These are phyloP conservation scores for Cryptococcus deneoformans DNA, from an alignment of 1,284 basidiomycete genomes.

Conservation along the genomic window DNA sequence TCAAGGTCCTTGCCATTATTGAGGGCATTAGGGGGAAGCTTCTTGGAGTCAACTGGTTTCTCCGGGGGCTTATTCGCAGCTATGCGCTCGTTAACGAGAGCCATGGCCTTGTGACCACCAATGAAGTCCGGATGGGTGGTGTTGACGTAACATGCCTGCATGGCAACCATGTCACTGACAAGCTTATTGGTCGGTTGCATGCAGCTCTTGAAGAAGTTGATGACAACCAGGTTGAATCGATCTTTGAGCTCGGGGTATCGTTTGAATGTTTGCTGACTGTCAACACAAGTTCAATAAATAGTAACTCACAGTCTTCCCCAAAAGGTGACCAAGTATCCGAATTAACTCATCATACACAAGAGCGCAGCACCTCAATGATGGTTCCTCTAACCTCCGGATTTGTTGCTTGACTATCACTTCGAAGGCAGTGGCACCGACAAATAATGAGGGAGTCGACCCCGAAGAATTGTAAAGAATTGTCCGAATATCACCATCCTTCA, in stretches of 20 bases:
- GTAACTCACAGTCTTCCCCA: slow-evolving; percentile 78
- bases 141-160: slow-evolving; percentile 98
- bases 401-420: slow-evolving; percentile 99
- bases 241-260: slow-evolving; percentile 92
- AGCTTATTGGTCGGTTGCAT: slow-evolving; percentile 96
- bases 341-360: slow-evolving; percentile 97
- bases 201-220: slow-evolving; percentile 91
- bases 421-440: slow-evolving; percentile 94
- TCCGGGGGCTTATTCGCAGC: slow-evolving; percentile 71
- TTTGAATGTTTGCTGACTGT: slow-evolving; percentile 78
- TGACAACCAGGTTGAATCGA: slow-evolving; percentile 89
- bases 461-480: slow-evolving; percentile 96
- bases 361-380: slow-evolving; percentile 86
- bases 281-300: not conserved
- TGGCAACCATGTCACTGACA: slow-evolving; percentile 86
- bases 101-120: slow-evolving; percentile 94
- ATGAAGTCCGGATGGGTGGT: slow-evolving; percentile 99
- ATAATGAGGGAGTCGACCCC: slow-evolving; percentile 87
- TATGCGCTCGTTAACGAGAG: slow-evolving; percentile 80
- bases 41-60: slow-evolving; percentile 67
- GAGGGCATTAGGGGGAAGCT: slow-evolving; percentile 60
- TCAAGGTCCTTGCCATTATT: slow-evolving; percentile 96
- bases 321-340: slow-evolving; percentile 85
- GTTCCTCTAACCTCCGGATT: slow-evolving; percentile 94
- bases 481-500: slow-evolving; percentile 97